Evolutionary conservation across 2,329 filamentous ascomycete genomes (phyloP), one percentile per base, ranked within the genome.

Genomic region (Trichoderma sp.): DNA sequence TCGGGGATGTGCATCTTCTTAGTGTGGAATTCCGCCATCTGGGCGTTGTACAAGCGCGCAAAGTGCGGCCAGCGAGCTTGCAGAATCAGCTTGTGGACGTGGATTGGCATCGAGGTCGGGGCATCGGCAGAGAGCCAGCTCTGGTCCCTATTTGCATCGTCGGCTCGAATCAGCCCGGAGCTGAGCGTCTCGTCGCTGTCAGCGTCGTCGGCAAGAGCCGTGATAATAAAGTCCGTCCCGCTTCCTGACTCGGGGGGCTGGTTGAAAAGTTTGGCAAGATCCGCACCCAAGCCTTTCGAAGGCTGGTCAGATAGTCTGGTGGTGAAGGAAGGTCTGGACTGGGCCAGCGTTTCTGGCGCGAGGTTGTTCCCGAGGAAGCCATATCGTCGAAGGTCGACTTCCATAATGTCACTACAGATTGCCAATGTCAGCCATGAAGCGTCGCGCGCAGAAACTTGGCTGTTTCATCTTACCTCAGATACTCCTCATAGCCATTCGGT

Each of bases 1-100:
- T 99, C 96, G 0, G 95, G 94, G 51, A 99, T 97, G 78, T 99
- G 94, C 90, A 99, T 95, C 77, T 91, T 93, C 73, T 95, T 95
- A 17, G 92, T 95, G 75, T 99, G 95, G 72, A 96, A 99, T 75
- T 99, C 95, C 14, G 91, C 89, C 95, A 99, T 99, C 74, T 97
- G 93, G 5, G 94, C 88, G 59, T 90, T 89, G 80, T 96, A 98
- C 3, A 99, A 82, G 17, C 95, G 90, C 47, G 90, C 88, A 79
- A 99, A 99, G 77, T 99, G 95, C 30, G 95, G 93, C 95, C 95
- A 99, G 59, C 95, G 90, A 21, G 95, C 90, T 75, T 96, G 92
- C 9, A 99, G 83, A 61, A 99, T 97, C 64, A 99, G 88, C 67
- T 92, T 92, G 77, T 99, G 95, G 4, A 98, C 94, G 74, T 98